Base-by-base conservation (phyloP, 352 stramenopile genomes). In the Blastocystis sp. region DNA sequence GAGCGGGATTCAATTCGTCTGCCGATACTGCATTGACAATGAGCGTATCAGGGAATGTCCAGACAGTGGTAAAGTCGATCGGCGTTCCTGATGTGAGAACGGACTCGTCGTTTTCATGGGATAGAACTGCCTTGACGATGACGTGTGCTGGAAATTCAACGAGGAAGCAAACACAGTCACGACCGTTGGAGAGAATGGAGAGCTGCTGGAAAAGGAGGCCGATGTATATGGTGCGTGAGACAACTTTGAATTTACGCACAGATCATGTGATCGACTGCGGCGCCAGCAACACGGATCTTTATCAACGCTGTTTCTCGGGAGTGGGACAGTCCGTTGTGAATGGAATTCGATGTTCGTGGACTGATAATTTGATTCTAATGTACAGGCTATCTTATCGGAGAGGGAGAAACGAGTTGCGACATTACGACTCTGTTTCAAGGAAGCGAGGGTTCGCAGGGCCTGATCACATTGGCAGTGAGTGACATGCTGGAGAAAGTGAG, bases 321-420 rank as follows among this genome's bases (percentile, higher is more conserved):
- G 19, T 84, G 1, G 74, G 74, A 2, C 17, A 21, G 14, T 41
- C 53, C 21, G 74, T 84, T 17, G 74, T 69, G 45, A 2, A 45
- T 59, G 74, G 74, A 48, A 59, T 84, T 66, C 59, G 48, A n/a
- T 84, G 74, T 84, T 0, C 48, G 40, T 38, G 14, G 10, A 34
- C 2, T 52, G 52, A 56, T 17, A 2, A 19, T n/a, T 69, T 2
- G 34, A 7, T 28, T 23, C 10, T 40, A 56, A 28, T 9, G 17
- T 2, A 5, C 69, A 84, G 74, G 74, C 56, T 84, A 59, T 28
- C 52, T 84, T 45, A n/a, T 84, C 2, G 74, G 74, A 10, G 41
- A 69, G 28, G 74, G 52, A 84, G 74, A 84, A 48, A 84, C 74
- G 40, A 67, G 45, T 53, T 84, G 74, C 48, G 74, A 62, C 21